These are phyloP conservation scores for Wickerhamomyces sydowiorum DNA, from an alignment of 805 yeast species.

Conservation along the genomic window DNA sequence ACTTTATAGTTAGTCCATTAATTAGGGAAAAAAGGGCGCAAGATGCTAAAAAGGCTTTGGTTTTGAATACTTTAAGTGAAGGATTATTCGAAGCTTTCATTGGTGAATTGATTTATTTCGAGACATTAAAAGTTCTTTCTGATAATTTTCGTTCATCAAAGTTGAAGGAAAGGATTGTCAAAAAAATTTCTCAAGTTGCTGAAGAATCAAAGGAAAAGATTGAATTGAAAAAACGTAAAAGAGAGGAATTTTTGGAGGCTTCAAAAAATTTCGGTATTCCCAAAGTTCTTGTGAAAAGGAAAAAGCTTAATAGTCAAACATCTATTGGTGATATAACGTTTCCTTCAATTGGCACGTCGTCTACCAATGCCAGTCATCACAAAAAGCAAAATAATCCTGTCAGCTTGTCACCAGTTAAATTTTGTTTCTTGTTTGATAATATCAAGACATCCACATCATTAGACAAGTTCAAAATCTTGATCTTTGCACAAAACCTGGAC, in stretches of 20 bases:
- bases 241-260: constrained; percentile 32
- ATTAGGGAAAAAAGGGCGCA: constrained; percentile 9
- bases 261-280: constrained; percentile 31
- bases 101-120: constrained; percentile 45
- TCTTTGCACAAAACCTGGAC: constrained; percentile 18
- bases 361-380: constrained; percentile 4
- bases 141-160: constrained; percentile 27
- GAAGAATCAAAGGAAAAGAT: constrained; percentile 14
- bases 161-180: constrained; percentile 27
- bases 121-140: constrained; percentile 40
- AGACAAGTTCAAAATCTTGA: constrained; percentile 19
- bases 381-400: constrained; percentile 2
- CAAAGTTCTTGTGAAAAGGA: constrained; percentile 14
- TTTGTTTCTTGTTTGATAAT: constrained; percentile 15
- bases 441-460: constrained; percentile 13
- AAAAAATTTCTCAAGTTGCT: constrained; percentile 27
- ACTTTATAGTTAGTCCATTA: constrained; percentile 6
- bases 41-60: constrained; percentile 16
- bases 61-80: constrained; percentile 35
- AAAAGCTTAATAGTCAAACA: constrained; percentile 6
- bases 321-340: no score
- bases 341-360: no score
- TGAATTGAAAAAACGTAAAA: constrained; percentile 30
- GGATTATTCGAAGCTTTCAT: constrained; percentile 59
- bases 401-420: constrained; percentile 18